Percentiles rank a stretch among this genome's conserved stretches.
These are phyloP conservation scores for Neonectria punicea DNA, from an alignment of 2,329 filamentous ascomycete species.

Conservation along the genomic window DNA sequence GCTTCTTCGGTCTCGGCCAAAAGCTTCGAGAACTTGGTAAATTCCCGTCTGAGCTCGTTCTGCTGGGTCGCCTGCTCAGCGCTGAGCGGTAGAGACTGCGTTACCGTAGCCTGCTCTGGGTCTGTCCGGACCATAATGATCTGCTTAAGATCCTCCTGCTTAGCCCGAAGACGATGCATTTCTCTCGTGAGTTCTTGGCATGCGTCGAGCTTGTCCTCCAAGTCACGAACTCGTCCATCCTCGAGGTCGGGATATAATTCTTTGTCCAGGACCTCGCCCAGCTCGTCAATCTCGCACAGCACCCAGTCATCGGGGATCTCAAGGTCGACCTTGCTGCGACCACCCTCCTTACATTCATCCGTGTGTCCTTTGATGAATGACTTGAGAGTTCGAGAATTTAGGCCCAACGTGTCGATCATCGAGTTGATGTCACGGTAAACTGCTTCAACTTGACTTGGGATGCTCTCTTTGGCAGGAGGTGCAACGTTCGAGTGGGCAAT, in stretches of 20 bases:
- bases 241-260: slow-evolving; percentile 74
- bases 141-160: slow-evolving; percentile 81
- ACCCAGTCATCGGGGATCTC: slow-evolving; percentile 76
- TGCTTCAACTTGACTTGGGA: slow-evolving; percentile 72
- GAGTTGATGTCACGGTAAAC: slow-evolving; percentile 86
- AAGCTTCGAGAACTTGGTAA: slow-evolving; percentile 76
- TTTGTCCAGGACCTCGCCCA: slow-evolving; percentile 71
- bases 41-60: slow-evolving; percentile 81
- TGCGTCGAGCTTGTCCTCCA: slow-evolving; percentile 74
- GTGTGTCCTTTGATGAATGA: slow-evolving; percentile 75
- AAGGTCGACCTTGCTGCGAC: slow-evolving; percentile 73
- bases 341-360: slow-evolving; percentile 61
- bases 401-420: slow-evolving; percentile 92
- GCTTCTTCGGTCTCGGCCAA: slow-evolving; percentile 84
- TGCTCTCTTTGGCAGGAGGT: slow-evolving; percentile 63
- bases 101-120: slow-evolving; percentile 71
- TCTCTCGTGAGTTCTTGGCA: slow-evolving; percentile 77
- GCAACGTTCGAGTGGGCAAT: slow-evolving; percentile 69
- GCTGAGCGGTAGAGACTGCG: slow-evolving; percentile 78
- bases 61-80: slow-evolving; percentile 87
- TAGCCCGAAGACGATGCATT: slow-evolving; percentile 75
- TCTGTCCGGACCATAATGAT: slow-evolving; percentile 77
- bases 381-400: slow-evolving; percentile 78
- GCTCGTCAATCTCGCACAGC: slow-evolving; percentile 77
- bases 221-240: slow-evolving; percentile 73